These are phyloP conservation scores for Ustulina deusta DNA, from an alignment of 2,329 filamentous ascomycete genomes.

Conservation along the genomic window DNA sequence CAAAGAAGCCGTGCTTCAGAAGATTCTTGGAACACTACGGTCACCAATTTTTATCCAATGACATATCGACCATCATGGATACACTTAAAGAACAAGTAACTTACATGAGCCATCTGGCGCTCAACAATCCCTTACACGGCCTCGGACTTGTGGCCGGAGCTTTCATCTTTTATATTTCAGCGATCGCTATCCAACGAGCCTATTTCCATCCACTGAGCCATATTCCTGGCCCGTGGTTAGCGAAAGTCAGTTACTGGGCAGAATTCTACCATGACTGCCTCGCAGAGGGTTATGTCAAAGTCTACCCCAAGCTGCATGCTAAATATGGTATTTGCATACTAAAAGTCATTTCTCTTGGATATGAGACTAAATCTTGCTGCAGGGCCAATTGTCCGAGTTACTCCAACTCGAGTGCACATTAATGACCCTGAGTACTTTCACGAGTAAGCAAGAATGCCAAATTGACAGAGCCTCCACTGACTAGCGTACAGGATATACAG, in stretches of 20 bases:
- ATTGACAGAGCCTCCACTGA: neutral
- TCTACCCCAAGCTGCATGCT: constrained; percentile 30
- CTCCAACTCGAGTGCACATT: constrained; percentile 31
- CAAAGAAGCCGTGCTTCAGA: neutral
- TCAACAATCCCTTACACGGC: neutral
- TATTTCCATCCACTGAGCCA: constrained; percentile 32
- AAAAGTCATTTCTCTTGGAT: too few relatives aligned
- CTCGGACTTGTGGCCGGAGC: neutral
- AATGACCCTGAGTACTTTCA: constrained; percentile 33
- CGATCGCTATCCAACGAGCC: constrained; percentile 18
- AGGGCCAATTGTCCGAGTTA: constrained; percentile 34
- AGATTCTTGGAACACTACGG: neutral
- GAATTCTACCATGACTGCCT: constrained; percentile 36
- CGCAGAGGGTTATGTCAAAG: constrained; percentile 32
- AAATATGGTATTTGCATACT: constrained; percentile 30
- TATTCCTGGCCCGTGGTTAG: constrained; percentile 28
- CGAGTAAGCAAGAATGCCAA: constrained; percentile 14
- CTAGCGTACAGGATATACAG: constrained; percentile 25
- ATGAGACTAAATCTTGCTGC: neutral
- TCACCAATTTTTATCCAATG: neutral
- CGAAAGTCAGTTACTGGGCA: constrained; percentile 25
- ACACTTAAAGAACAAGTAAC: constrained; percentile 10
- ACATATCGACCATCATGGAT: constrained; percentile 7
- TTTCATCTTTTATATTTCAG: constrained; percentile 1
- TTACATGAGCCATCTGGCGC: neutral